Conservation (phyloP, 1,139 yeast genomes). For the Tardiomyces digboiensis region DNA sequence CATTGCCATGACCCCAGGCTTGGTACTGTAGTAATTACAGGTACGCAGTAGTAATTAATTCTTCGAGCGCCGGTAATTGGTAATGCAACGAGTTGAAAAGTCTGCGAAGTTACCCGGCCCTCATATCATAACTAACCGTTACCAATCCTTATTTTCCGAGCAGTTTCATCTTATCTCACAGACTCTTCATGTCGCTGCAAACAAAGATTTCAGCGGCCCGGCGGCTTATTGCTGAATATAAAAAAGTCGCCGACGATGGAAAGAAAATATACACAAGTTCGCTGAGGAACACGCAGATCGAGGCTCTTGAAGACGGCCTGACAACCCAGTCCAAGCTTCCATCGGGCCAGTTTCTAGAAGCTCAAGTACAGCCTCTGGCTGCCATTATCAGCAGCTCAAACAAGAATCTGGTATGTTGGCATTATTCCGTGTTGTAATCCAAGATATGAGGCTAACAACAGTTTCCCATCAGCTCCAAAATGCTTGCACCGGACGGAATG, state of each 20-base stretch:
- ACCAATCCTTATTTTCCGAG: no score
- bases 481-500: conserved; percentile 72
- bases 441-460: conserved; percentile 13
- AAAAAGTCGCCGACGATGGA: background rate
- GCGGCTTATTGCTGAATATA: background rate
- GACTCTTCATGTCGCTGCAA: background rate
- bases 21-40: no score
- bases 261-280: background rate
- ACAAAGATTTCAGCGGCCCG: background rate
- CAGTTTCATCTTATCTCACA: no score
- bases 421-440: conserved; percentile 19
- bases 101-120: no score
- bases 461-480: conserved; percentile 37
- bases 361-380: conserved; percentile 13
- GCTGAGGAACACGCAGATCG: conserved; percentile 1
- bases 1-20: no score
- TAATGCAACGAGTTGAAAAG: no score
- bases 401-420: conserved; percentile 19
- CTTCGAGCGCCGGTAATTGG: no score
- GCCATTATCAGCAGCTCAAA: conserved; percentile 9
- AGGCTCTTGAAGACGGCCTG: conserved; percentile 6
- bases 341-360: conserved; percentile 9
- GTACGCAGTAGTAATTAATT: no score
- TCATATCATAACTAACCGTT: no score
- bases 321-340: conserved; percentile 4